Conservation (phyloP, 2,329 filamentous ascomycete genomes). For the Arachnomyces sp. region DNA sequence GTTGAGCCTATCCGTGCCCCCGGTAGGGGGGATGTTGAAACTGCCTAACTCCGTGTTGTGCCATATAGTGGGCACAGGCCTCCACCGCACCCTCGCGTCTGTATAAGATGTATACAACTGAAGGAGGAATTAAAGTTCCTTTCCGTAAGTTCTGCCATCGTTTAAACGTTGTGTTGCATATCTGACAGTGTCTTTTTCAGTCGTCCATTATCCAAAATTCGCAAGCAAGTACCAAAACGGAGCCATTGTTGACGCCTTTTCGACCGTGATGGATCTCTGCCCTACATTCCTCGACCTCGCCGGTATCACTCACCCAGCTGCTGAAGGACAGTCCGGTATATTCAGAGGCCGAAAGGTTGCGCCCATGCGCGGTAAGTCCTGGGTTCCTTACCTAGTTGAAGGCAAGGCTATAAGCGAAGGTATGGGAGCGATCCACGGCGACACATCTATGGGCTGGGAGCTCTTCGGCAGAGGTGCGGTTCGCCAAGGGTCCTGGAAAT, state of each 20-base stretch:
- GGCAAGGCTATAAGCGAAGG: conserved; percentile 9
- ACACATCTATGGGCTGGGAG: conserved; percentile 26
- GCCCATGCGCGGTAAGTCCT: conserved; percentile 23
- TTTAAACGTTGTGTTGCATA: too few species aligned
- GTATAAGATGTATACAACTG: conserved; percentile 26
- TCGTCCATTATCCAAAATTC: conserved; percentile 21
- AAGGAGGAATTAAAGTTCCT: conserved; percentile 32
- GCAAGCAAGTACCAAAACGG: conserved; percentile 1
- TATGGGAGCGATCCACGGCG: conserved; percentile 7
- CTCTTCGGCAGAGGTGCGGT: conserved; percentile 27
- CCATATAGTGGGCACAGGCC: conserved; percentile 39
- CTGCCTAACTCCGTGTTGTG: too few species aligned
- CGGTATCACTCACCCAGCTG: conserved; percentile 22
- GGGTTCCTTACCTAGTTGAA: conserved; percentile 11
- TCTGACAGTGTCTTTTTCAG: too few species aligned
- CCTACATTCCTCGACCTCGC: conserved; percentile 32
- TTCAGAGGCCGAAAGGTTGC: conserved; percentile 25
- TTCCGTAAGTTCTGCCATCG: conserved; percentile 4
- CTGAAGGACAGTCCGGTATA: not conserved
- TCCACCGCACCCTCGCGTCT: conserved; percentile 33
- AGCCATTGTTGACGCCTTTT: conserved; percentile 24
- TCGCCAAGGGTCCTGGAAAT: conserved; percentile 28
- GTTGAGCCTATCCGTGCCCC: too few species aligned
- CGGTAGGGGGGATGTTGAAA: too few species aligned
- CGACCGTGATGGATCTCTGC: conserved; percentile 31